A percentile compares a stretch with the other conserved stretches of the same genome.
These are phyloP conservation scores for Jamesozyma gamospora DNA, from an alignment of 805 yeast species.

Conservation along the genomic window DNA sequence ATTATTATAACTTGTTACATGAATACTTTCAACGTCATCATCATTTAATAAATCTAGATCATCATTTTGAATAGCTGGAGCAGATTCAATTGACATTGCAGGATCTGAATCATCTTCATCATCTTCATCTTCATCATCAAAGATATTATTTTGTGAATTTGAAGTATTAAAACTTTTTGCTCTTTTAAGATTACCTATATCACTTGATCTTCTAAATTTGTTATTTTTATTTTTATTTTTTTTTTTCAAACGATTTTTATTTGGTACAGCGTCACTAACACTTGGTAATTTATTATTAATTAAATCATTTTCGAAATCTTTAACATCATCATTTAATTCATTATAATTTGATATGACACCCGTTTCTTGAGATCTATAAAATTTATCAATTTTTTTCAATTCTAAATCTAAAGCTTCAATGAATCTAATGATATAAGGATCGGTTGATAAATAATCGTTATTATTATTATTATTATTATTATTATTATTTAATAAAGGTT, in stretches of 20 bases:
- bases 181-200: not conserved
- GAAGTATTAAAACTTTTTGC: not conserved
- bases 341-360: conserved; percentile 34
- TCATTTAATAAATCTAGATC: conserved; percentile 2
- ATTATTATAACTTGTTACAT: not conserved
- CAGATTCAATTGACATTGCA: conserved; percentile 3
- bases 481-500: conserved; percentile 12
- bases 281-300: conserved; percentile 12
- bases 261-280: conserved; percentile 11
- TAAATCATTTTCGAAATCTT: conserved; percentile 40
- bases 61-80: conserved; percentile 1
- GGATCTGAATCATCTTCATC: conserved; percentile 1
- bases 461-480: conserved; percentile 1
- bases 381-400: conserved; percentile 61
- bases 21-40: not conserved
- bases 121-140: conserved; percentile 1
- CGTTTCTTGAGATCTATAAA: conserved; percentile 58
- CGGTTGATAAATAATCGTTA: conserved; percentile 9
- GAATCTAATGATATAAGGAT: conserved; percentile 46
- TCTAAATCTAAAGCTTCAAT: conserved; percentile 68
- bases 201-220: not conserved
- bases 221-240: not conserved
- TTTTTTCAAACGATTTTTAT: conserved; percentile 6
- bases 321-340: conserved; percentile 50
- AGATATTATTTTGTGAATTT: not conserved